Base-by-base conservation (phyloP, 176 grass and related monocot species). In the Thalia dealbata region DNA sequence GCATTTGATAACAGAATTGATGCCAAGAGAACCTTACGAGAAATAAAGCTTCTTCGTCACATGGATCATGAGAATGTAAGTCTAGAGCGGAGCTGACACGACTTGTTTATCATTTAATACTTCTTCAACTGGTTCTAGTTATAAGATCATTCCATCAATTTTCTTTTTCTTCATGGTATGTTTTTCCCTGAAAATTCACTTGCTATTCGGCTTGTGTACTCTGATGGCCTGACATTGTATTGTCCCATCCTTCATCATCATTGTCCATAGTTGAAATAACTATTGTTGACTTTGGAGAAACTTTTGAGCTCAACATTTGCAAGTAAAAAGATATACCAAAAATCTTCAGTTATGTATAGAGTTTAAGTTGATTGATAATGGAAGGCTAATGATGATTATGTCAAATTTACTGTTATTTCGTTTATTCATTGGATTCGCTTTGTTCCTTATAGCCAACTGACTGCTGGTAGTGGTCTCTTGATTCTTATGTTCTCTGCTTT, bases 41-140 rank as follows among this genome's bases (percentile, higher is more conserved):
- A 99, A 73, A 92, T 99, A 35, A 99, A 99, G 79, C 71, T 99
- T 74, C 90, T 99, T 24, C 77, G 95, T 48, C 95, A 99, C 81
- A 93, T 99, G 95, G 70, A 88, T 13, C 95, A 99, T 86, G 95
- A 91, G 74, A 99, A 99, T 88, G 95, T 99, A 82, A 55, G 55
- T 74, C n/a, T 44, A 50, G 38, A 10, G 61, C 26, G 19, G 44
- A 21, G 25, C 73, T 70, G 27, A 63, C 19, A 43, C 64, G 12
- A 60, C 25, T 80, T 25, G 6, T 23, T 68, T 29, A 52, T 69
- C 75, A 38, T 77, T 35, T 67, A 41, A 14, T 15, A 14, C 35
- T 24, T 66, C 18, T 30, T 2, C 10, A 1, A 25, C 7, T 60
- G 44, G 61, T 75, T 75, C 62, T 80, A 45, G 71, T 73, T 28